These are phyloP conservation scores for Allantophomopsis lycopodina DNA, from an alignment of 2,329 filamentous ascomycete species.

Conservation along the genomic window DNA sequence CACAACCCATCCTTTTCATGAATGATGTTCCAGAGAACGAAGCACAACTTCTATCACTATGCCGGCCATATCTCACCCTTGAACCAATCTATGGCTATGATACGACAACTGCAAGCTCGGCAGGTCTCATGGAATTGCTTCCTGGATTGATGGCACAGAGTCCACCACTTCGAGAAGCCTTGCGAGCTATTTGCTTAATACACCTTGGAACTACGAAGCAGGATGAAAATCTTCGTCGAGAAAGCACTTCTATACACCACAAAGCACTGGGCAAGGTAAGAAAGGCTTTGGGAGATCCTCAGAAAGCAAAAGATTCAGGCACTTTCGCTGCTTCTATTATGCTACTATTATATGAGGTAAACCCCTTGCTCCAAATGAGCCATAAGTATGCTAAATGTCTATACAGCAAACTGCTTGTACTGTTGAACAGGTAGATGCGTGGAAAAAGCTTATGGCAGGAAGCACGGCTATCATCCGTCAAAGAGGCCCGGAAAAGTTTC, in stretches of 20 bases:
- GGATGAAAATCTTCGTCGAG: not conserved
- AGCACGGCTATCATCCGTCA: slow-evolving; percentile 23
- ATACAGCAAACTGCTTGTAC: slow-evolving; percentile 13
- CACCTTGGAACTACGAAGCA: not conserved
- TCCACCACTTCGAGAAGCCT: not conserved
- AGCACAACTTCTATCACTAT: too few relatives aligned
- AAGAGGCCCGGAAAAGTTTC: slow-evolving; percentile 31
- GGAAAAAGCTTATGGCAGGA: slow-evolving; percentile 18
- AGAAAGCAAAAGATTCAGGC: not conserved
- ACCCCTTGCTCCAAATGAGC: not conserved
- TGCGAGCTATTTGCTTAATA: not conserved
- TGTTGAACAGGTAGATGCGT: slow-evolving; percentile 14
- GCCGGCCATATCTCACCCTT: too few relatives aligned
- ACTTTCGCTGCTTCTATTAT: not conserved
- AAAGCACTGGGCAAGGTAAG: not conserved
- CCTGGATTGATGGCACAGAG: not conserved
- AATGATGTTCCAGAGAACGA: too few relatives aligned
- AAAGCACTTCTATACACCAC: not conserved
- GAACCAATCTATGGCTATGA: too few relatives aligned
- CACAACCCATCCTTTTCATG: too few relatives aligned
- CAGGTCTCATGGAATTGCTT: too few relatives aligned
- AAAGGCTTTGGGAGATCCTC: too few relatives aligned
- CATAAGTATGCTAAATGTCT: not conserved
- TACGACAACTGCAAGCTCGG: too few relatives aligned
- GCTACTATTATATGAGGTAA: not conserved